phyloP scores from a whole-genome alignment of 371 early-diverging fungal genomes.

The Haplosporangium sp. region DNA sequence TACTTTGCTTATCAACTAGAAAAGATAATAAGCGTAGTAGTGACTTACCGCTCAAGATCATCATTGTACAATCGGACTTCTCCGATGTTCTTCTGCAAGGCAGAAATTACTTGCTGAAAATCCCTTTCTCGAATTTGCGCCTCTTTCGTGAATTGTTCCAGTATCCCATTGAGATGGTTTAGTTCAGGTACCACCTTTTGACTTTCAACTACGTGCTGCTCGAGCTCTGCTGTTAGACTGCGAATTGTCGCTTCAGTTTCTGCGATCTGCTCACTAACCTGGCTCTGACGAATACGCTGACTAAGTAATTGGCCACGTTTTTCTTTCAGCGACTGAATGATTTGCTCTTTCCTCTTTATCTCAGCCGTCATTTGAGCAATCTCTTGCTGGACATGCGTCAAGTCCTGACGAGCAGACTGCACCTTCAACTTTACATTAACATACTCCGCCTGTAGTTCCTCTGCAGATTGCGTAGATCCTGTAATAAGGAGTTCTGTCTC shows the following conservation, averaged over 20 bases:
- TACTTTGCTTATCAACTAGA: background rate
- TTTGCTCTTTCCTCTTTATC: slow-evolving; percentile 33
- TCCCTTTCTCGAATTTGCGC: slow-evolving; percentile 51
- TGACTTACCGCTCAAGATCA: slow-evolving; percentile 58
- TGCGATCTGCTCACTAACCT: slow-evolving; percentile 39
- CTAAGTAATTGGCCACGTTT: slow-evolving; percentile 47
- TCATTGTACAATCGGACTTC: slow-evolving; percentile 58
- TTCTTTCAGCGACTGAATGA: slow-evolving; percentile 46
- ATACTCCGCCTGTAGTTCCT: slow-evolving; percentile 76
- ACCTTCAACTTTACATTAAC: slow-evolving; percentile 63
- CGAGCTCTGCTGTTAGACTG: slow-evolving; percentile 27
- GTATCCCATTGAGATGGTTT: slow-evolving; percentile 18
- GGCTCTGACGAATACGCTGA: slow-evolving; percentile 44
- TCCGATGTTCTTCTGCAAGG: slow-evolving; percentile 56
- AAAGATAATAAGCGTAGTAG: background rate
- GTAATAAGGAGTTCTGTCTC: slow-evolving; percentile 70
- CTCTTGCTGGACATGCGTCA: slow-evolving; percentile 32
- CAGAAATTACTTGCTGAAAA: slow-evolving; percentile 44
- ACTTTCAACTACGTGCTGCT: slow-evolving; percentile 53
- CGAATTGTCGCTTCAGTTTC: slow-evolving; percentile 44
- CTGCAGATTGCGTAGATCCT: slow-evolving; percentile 73
- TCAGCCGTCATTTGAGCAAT: slow-evolving; percentile 41
- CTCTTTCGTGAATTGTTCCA: slow-evolving; percentile 10
- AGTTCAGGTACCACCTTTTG: slow-evolving; percentile 33
- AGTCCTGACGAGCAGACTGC: slow-evolving; percentile 50